Evolutionary conservation across 257 asterid genomes (phyloP).

Genomic region (Penstemon newberryi): DNA sequence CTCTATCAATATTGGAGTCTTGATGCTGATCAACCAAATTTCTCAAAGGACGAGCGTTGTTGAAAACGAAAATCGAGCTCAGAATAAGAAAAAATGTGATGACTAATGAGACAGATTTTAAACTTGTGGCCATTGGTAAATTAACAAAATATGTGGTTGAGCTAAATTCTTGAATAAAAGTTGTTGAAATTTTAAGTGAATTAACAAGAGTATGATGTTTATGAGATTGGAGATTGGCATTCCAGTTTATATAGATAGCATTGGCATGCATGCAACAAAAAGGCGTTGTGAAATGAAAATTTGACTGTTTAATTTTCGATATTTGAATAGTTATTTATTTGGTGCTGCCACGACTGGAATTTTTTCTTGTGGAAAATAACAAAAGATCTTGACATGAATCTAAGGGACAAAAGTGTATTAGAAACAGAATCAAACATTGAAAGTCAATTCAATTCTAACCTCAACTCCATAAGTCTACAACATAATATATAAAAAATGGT

Average conservation of each 20-base stretch:
- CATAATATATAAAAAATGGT: background rate
- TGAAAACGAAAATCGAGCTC: background rate
- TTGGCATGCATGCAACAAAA: conserved; percentile 17
- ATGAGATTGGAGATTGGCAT: background rate
- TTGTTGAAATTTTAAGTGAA: background rate
- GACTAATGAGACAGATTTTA: conserved; percentile 7
- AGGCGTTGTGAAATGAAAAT: conserved; percentile 5
- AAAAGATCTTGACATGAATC: conserved; percentile 2
- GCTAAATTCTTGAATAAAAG: background rate
- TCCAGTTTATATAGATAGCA: conserved; percentile 17
- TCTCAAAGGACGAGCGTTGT: conserved; percentile 29
- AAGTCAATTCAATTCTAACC: background rate
- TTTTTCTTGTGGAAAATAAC: conserved; percentile 20
- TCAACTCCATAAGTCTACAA: conserved; percentile 10
- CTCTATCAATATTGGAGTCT: conserved; percentile 12
- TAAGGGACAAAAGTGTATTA: conserved; percentile 6
- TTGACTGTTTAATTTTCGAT: conserved; percentile 6
- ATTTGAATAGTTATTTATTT: conserved; percentile 13
- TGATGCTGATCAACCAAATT: background rate
- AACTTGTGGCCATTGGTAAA: conserved; percentile 26
- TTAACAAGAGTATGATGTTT: background rate
- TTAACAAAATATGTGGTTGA: background rate
- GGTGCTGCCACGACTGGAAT: conserved; percentile 27
- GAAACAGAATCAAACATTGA: conserved; percentile 27
- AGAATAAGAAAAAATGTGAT: conserved; percentile 25